phyloP scores from a whole-genome alignment of 1,284 basidiomycete species.

The Ceratobasidium sp. region DNA sequence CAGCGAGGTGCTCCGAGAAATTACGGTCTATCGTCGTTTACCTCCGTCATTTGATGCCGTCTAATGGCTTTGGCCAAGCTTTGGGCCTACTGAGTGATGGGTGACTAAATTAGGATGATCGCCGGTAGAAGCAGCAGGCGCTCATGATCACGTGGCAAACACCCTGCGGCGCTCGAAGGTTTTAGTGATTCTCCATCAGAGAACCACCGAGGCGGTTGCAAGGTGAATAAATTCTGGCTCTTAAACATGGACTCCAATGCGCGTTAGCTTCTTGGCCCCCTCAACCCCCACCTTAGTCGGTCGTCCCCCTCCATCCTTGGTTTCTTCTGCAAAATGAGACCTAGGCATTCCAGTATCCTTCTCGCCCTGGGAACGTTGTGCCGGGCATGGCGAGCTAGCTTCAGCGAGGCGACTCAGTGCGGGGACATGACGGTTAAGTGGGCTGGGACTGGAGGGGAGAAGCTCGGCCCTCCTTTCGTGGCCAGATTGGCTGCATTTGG shows the following conservation, averaged over 20 bases:
- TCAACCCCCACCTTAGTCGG: not conserved
- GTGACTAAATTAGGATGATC: not conserved
- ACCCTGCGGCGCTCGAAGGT: not conserved
- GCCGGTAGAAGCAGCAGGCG: not conserved
- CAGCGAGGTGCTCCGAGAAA: too few species aligned
- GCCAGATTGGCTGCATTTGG: constrained; percentile 25
- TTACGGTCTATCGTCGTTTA: too few species aligned
- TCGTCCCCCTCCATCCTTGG: not conserved
- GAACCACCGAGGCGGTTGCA: constrained; percentile 9
- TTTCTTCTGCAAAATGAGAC: constrained; percentile 4
- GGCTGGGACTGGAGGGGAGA: constrained; percentile 2
- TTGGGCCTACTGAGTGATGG: too few species aligned
- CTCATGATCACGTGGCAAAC: not conserved
- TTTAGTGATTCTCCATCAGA: constrained; percentile 6
- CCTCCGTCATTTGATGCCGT: too few species aligned
- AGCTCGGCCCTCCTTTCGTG: constrained; percentile 32
- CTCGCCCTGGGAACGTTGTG: constrained; percentile 31
- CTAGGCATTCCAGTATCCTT: not conserved
- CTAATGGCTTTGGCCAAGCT: too few species aligned
- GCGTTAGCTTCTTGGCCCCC: too few species aligned
- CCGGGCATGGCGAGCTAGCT: constrained; percentile 20
- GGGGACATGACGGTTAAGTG: constrained; percentile 21
- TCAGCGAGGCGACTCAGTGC: constrained; percentile 24
- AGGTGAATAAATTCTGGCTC: not conserved
- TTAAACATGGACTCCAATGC: not conserved